Conservation (phyloP, 192 early-diverging fungal species). For the Paraglomus occultum region DNA sequence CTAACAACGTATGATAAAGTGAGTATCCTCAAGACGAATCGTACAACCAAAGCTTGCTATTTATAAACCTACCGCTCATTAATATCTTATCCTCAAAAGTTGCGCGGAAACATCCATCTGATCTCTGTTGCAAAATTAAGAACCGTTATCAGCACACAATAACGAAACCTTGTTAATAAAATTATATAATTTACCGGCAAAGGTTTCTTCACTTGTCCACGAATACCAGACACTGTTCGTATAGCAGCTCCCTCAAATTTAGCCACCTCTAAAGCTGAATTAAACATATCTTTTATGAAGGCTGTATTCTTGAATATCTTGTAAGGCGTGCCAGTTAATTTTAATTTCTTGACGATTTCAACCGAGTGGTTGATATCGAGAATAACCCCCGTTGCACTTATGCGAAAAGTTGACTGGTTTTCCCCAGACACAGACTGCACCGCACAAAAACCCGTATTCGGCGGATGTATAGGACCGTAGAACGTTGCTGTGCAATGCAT, state of each 20-base stretch:
- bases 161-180: neutral
- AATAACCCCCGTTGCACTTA: conserved; percentile 94
- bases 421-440: conserved; percentile 70
- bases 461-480: conserved; percentile 92
- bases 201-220: conserved; percentile 97
- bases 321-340: conserved; percentile 90
- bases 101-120: conserved; percentile 90
- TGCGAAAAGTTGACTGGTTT: conserved; percentile 69
- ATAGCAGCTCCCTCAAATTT: conserved; percentile 97
- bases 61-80: conserved; percentile 68
- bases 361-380: conserved; percentile 90
- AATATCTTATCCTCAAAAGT: conserved; percentile 98
- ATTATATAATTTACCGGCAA: conserved; percentile 48
- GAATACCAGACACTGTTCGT: conserved; percentile 94
- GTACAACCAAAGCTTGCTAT: too few relatives aligned
- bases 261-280: conserved; percentile 91
- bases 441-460: conserved; percentile 96
- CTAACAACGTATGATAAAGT: conserved; percentile 46
- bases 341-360: conserved; percentile 99
- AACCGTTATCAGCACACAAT: neutral
- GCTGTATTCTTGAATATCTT: conserved; percentile 98
- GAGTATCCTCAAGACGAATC: too few relatives aligned
- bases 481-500: conserved; percentile 99
- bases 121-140: conserved; percentile 50
- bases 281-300: conserved; percentile 99